Conservation (phyloP, 2,329 filamentous ascomycete species). For the Arachnomyces sp. region DNA sequence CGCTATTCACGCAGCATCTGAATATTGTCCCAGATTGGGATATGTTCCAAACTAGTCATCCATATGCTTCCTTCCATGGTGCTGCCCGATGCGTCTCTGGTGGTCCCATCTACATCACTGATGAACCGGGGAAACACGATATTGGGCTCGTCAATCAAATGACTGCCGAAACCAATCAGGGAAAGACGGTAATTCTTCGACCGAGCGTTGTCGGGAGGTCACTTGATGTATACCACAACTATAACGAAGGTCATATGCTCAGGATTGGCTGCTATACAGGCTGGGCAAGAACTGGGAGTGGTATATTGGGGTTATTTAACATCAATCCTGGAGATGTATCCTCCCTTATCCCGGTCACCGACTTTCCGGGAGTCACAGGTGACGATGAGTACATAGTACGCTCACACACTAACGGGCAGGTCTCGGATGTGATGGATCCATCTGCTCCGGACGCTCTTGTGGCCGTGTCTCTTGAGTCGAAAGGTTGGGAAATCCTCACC, state of each 20-base stretch:
- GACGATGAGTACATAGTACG: slow-evolving; percentile 61
- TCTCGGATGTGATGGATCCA: slow-evolving; percentile 39
- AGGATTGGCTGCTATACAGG: slow-evolving; percentile 76
- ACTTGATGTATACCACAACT: slow-evolving; percentile 65
- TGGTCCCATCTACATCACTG: slow-evolving; percentile 90
- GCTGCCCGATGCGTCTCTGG: slow-evolving; percentile 84
- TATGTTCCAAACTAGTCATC: slow-evolving; percentile 62
- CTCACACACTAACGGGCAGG: slow-evolving; percentile 59
- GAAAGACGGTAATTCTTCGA: slow-evolving; percentile 71
- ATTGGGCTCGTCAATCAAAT: slow-evolving; percentile 69
- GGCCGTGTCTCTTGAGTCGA: slow-evolving; percentile 53
- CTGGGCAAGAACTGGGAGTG: slow-evolving; percentile 58
- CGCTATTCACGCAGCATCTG: slow-evolving; percentile 71
- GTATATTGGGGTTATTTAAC: slow-evolving; percentile 81
- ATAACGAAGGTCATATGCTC: slow-evolving; percentile 64
- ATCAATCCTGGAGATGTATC: slow-evolving; percentile 55
- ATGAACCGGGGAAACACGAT: slow-evolving; percentile 76
- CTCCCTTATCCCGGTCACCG: slow-evolving; percentile 62
- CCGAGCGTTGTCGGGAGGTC: slow-evolving; percentile 68
- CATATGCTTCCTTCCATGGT: slow-evolving; percentile 76
- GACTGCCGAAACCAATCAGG: slow-evolving; percentile 64
- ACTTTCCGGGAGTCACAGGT: slow-evolving; percentile 63
- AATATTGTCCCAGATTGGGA: slow-evolving; percentile 83
- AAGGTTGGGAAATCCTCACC: slow-evolving; percentile 74
- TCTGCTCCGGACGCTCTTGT: slow-evolving; percentile 43